Evolutionary conservation across 306 rosid species (phyloP).

Genomic region (Quercus glauca): DNA sequence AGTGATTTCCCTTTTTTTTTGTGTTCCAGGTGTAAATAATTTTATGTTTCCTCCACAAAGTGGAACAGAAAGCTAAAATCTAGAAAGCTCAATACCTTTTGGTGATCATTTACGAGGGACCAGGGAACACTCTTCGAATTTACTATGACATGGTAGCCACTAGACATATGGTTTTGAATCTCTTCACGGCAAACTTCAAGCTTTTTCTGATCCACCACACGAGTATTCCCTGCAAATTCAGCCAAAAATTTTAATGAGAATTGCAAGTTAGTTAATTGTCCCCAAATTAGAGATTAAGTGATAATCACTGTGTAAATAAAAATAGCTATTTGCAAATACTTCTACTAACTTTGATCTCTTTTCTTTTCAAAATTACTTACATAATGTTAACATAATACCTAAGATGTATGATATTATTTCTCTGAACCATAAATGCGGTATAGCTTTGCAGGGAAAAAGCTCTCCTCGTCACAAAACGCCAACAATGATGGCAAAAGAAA

Average conservation of each 20-base stretch:
- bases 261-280: not conserved
- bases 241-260: not conserved
- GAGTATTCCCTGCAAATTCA: constrained; percentile 54
- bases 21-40: not conserved
- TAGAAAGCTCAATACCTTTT: constrained; percentile 53
- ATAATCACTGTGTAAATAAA: not conserved
- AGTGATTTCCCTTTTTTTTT: not conserved
- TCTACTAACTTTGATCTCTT: not conserved
- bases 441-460: too few relatives aligned
- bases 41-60: not conserved
- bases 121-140: constrained; percentile 70
- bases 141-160: constrained; percentile 71
- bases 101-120: constrained; percentile 79
- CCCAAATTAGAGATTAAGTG: too few relatives aligned
- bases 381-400: too few relatives aligned
- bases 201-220: constrained; percentile 78
- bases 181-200: constrained; percentile 82
- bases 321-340: not conserved
- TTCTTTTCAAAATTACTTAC: not conserved
- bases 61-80: not conserved
- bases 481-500: too few relatives aligned
- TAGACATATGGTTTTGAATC: constrained; percentile 58
- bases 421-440: too few relatives aligned
- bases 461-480: too few relatives aligned
- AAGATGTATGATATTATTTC: too few relatives aligned